Base-by-base conservation (phyloP, 441 rosid genomes). In the Pelargonium citronellum region DNA sequence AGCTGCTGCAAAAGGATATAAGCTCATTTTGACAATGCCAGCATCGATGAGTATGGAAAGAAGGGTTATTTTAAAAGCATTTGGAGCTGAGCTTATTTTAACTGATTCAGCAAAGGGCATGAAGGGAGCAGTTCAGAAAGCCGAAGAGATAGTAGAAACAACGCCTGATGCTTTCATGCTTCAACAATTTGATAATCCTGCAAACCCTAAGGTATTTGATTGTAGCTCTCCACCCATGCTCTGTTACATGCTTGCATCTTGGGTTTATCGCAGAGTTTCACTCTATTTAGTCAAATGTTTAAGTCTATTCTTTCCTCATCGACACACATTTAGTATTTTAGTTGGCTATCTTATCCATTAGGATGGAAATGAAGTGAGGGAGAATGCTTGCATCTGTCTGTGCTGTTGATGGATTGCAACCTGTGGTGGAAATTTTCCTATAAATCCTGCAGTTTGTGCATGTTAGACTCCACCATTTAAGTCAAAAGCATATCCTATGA, bases 21-120 rank as follows among this genome's bases (percentile, higher is more conserved):
- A 71, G 74, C 89, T 94, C 67, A 91, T 94, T 70, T 75, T 91
- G 78, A 91, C 97, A 13, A 94, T 94, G 97, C 99, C 99, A 1
- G 89, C 96, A 13, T 94, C 99, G 70, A 94, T 91, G 97, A 94
- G 97, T 85, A 69, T 90, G 84, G 99, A 94, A 79, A 89, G 99
- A 74, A 81, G 99, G 66, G 96, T 91, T 81, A 90, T 94, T 71
- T 67, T 94, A 15, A 90, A 86, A 80, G 99, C 99, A 13, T 91
- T 94, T 80, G 99, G 99, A 74, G 97, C 96, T 55, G 89, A 91
- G 83, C 90, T 94, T 80, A 90, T 91, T 57, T 75, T 91, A 71
- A 94, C 96, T 70, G 95, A 94, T 79, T 43, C 97, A 11, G 96
- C 97, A 11, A 94, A 87, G 74, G 99, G 99, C 71, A 87, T 94